Evolutionary conservation across 192 early-diverging fungal genomes (phyloP), one percentile per base, ranked within the genome.

Genomic region (Radiomyces spectabilis): DNA sequence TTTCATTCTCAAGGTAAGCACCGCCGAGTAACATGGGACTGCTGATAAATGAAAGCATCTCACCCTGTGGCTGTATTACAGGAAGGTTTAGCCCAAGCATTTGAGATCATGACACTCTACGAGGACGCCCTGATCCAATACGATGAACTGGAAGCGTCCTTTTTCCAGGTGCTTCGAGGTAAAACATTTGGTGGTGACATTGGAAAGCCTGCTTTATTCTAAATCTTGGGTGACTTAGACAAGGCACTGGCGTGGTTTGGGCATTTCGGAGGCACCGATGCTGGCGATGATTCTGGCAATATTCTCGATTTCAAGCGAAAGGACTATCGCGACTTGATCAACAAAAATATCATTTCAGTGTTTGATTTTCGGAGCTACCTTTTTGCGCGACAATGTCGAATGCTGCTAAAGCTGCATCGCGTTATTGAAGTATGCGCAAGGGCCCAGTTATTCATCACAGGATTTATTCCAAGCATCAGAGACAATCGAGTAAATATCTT

Each of bases 301-400:
- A 66, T 95, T 5, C 74, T 98, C 10, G 78, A 93, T 42, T 53
- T 88, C 21, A 71, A 75, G 37, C 74, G 72, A 18, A 95, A 94
- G 64, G 81, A 83, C 1, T 99, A 97, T 59, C 76, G 89, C 37
- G 86, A 92, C 39, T 73, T 83, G 69, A 94, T 98, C 59, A 84
- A 85, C 25, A 85, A 93, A 56, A 99, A 93, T 71, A 81, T 73
- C 1, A 93, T 96, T 21, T 80, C 86, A 3, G 86, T 97, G 41
- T 99, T 97, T 69, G 97, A 99, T 68, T 96, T 99, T 57, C 81
- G 95, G 48, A 81, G 91, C 51, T 99, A 99, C 68, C 69, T 99
- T 16, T 95, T 97, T 72, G 91, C 88, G 31, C 70, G 92, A n/a
- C 97, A 99, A 57, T 82, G 80, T 37, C 78, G 79, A 41, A 68